Evolutionary conservation across 2,329 filamentous ascomycete genomes (phyloP).

Genomic region (Coniochaeta sp.): DNA sequence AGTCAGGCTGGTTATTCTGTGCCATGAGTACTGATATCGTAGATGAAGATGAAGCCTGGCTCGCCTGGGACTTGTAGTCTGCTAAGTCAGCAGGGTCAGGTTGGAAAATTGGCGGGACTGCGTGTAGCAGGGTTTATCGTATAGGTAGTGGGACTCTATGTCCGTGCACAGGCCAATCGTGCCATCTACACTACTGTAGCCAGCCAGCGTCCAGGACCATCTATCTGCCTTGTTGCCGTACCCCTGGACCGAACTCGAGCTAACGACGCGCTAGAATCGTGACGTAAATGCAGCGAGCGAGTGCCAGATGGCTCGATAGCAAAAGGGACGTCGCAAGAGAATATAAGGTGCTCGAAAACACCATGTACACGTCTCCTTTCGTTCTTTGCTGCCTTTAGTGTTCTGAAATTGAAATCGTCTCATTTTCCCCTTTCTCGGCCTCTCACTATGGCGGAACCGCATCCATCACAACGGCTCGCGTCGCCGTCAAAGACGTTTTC

Average conservation of each 20-base stretch:
- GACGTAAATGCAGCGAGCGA: not conserved
- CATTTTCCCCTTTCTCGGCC: not conserved
- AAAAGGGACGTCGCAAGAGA: not conserved
- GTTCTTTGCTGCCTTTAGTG: not conserved
- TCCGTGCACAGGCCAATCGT: too few species aligned
- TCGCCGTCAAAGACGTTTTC: slow-evolving; percentile 60
- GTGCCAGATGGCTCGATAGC: not conserved
- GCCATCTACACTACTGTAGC: too few species aligned
- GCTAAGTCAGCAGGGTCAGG: too few species aligned
- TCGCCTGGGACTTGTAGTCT: too few species aligned
- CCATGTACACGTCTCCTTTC: not conserved
- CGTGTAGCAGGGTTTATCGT: not conserved
- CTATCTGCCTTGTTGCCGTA: too few species aligned
- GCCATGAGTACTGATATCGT: too few species aligned
- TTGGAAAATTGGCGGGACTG: too few species aligned
- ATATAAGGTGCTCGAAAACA: not conserved
- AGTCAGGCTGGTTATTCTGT: too few species aligned
- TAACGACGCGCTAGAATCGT: not conserved
- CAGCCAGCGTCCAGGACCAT: too few species aligned
- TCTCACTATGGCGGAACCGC: slow-evolving; percentile 29
- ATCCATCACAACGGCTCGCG: slow-evolving; percentile 57
- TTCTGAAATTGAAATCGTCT: not conserved
- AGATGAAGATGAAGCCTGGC: too few species aligned
- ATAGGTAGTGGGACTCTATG: not conserved
- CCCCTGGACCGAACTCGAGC: not conserved